Evolutionary conservation across 257 asterid genomes (phyloP).

Genomic region (Nicotiana attenuata): DNA sequence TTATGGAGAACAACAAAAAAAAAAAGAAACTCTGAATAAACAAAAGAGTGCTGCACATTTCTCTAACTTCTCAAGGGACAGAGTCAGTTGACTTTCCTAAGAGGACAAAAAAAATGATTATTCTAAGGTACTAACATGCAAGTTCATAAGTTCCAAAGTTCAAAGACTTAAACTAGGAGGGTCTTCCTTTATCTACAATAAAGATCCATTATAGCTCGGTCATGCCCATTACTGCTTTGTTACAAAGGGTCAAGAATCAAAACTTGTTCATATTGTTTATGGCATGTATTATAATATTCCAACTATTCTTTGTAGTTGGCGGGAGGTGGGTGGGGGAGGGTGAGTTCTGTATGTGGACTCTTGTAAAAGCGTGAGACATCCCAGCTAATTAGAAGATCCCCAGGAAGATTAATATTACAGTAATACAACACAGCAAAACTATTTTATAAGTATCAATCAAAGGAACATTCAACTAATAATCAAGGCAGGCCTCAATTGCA

Average conservation of each 20-base stretch:
- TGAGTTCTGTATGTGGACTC: not conserved
- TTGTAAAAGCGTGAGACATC: not conserved
- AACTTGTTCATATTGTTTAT: not conserved
- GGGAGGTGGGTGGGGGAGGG: not conserved
- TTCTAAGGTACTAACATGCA: not conserved
- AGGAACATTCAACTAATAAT: not conserved
- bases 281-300: not conserved
- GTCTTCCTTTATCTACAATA: not conserved
- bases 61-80: not conserved
- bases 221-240: not conserved
- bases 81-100: not conserved
- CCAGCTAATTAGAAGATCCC: not conserved
- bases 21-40: not conserved
- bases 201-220: not conserved
- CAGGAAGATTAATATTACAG: not conserved
- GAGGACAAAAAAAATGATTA: not conserved
- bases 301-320: not conserved
- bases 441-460: not conserved
- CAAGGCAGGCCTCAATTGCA: too few relatives aligned
- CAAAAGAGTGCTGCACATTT: not conserved
- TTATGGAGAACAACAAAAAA: not conserved
- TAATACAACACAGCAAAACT: not conserved
- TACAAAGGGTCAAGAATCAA: not conserved
- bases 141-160: not conserved
- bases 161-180: not conserved